Percentiles rank a stretch among this genome's conserved stretches.
phyloP scores from a whole-genome alignment of 768 basidiomycete species.

The Serendipita sp. region DNA sequence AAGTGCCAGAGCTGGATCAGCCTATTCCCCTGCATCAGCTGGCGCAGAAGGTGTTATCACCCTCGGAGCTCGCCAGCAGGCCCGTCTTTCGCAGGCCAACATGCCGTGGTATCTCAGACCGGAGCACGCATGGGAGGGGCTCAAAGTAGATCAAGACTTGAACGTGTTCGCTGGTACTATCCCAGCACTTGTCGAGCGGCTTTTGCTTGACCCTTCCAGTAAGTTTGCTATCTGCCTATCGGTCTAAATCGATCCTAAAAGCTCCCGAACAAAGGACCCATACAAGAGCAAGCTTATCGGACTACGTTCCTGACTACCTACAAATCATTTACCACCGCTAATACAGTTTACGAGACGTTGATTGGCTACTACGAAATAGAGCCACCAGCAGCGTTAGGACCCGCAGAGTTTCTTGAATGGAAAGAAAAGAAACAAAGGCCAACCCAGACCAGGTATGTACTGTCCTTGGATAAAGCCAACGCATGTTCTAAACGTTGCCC shows the following conservation, averaged over 20 bases:
- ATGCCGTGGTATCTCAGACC: slow-evolving; percentile 48
- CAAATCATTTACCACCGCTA: slow-evolving; percentile 58
- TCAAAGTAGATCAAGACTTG: slow-evolving; percentile 50
- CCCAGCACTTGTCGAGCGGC: slow-evolving; percentile 50
- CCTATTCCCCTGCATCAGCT: not conserved
- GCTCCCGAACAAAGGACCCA: slow-evolving; percentile 11
- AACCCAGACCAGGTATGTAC: slow-evolving; percentile 37
- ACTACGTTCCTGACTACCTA: slow-evolving; percentile 72
- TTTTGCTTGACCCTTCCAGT: slow-evolving; percentile 49
- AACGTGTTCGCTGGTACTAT: slow-evolving; percentile 53
- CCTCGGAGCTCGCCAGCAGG: slow-evolving; percentile 17
- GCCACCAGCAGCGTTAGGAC: slow-evolving; percentile 31
- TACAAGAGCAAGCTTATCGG: slow-evolving; percentile 24
- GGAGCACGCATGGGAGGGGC: slow-evolving; percentile 37
- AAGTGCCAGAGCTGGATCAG: not conserved
- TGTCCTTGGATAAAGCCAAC: slow-evolving; percentile 29
- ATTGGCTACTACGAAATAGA: slow-evolving; percentile 44
- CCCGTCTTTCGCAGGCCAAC: slow-evolving; percentile 21
- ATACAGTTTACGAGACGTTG: slow-evolving; percentile 52
- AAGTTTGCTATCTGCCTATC: slow-evolving; percentile 20
- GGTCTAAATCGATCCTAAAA: not conserved
- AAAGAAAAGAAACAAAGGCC: slow-evolving; percentile 41
- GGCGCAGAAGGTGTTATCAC: not conserved
- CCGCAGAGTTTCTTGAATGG: slow-evolving; percentile 48
- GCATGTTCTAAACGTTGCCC: not conserved